Conservation (phyloP, 257 asterid genomes). For the Gardenia jasminoides region DNA sequence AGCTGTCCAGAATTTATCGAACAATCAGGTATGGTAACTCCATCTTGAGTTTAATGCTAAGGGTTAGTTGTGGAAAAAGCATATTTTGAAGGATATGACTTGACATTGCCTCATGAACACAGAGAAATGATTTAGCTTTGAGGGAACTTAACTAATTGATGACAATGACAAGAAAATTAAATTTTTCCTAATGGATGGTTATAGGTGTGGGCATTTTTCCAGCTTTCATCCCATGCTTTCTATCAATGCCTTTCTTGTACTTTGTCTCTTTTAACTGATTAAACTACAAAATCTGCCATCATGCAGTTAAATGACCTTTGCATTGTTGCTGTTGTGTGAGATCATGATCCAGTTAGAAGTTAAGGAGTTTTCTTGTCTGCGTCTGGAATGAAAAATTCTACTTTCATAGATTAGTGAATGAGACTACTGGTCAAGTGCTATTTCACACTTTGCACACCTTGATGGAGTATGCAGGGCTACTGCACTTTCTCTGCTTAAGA, state of each 20-base stretch:
- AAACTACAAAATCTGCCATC: neutral
- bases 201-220: neutral
- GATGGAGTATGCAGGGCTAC: neutral
- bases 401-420: neutral
- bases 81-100: neutral
- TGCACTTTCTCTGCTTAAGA: neutral
- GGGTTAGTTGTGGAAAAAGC: neutral
- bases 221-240: neutral
- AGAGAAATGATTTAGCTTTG: neutral
- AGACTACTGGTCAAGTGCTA: neutral
- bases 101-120: neutral
- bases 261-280: neutral
- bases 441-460: neutral
- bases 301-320: neutral
- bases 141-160: too few species aligned
- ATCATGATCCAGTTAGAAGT: neutral
- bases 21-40: constrained; percentile 58
- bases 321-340: neutral
- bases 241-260: neutral
- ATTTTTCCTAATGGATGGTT: neutral
- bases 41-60: neutral
- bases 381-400: neutral
- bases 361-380: too few species aligned
- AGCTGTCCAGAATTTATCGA: constrained; percentile 85
- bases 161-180: neutral